Evolutionary conservation across 208 protist genomes (phyloP).

Genomic region (Trypanosoma lewisi): DNA sequence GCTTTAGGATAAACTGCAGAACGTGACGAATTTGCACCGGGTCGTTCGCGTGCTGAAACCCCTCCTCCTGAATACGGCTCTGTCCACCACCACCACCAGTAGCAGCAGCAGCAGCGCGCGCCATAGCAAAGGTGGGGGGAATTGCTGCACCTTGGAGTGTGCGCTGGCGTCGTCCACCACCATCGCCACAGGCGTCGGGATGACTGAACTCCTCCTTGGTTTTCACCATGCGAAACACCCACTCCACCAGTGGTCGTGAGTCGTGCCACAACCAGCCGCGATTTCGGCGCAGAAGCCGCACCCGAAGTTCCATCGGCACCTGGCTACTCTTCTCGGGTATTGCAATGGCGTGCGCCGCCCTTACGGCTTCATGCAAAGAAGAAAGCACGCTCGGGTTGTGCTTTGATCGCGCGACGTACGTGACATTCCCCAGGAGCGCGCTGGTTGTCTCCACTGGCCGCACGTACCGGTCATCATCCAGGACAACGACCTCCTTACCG

Average conservation of each 20-base stretch:
- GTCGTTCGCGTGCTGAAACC: slow-evolving; percentile 53
- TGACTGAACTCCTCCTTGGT: slow-evolving; percentile 27
- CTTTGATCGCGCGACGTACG: slow-evolving; percentile 24
- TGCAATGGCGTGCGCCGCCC: slow-evolving; percentile 18
- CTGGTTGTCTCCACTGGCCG: slow-evolving; percentile 25
- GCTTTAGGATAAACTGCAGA: slow-evolving; percentile 67
- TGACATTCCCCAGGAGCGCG: slow-evolving; percentile 29
- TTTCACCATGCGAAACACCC: slow-evolving; percentile 33
- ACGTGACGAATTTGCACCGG: slow-evolving; percentile 59
- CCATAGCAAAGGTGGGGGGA: background rate
- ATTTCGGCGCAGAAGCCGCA: slow-evolving; percentile 25
- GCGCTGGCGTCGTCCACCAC: background rate
- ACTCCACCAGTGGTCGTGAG: slow-evolving; percentile 29
- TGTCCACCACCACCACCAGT: background rate
- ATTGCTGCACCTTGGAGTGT: background rate
- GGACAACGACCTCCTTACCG: background rate
- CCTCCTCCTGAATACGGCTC: slow-evolving; percentile 8
- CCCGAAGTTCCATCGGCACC: slow-evolving; percentile 28
- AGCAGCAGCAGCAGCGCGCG: background rate
- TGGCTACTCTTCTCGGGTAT: slow-evolving; percentile 27
- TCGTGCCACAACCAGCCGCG: slow-evolving; percentile 26
- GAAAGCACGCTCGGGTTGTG: slow-evolving; percentile 26
- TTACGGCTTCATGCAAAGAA: slow-evolving; percentile 18
- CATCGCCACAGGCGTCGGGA: background rate
- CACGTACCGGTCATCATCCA: slow-evolving; percentile 20